Evolutionary conservation across 1,139 yeast genomes (phyloP), one percentile per base, ranked within the genome.

Genomic region (Kurtzmaniella quercitrusa): DNA sequence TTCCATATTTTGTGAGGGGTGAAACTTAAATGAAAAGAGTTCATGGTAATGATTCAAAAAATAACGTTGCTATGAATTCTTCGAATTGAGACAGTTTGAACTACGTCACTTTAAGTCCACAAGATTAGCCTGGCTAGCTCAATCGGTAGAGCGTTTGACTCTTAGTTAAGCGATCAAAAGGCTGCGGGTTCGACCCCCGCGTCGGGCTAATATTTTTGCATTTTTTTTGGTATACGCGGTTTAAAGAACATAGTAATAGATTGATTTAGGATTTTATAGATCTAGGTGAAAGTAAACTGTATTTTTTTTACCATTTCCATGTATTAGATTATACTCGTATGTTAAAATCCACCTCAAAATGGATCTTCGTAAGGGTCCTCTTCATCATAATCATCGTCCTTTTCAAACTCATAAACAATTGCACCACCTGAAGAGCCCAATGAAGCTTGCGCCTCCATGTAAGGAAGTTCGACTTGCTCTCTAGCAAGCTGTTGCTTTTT

Each of bases 311-410:
- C n/a, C n/a, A n/a, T n/a, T n/a, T n/a, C n/a, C n/a, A n/a, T n/a
- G n/a, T n/a, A n/a, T n/a, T n/a, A n/a, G n/a, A n/a, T n/a, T n/a
- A n/a, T n/a, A n/a, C n/a, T 21, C 26, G 26, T 7, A 21, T 11
- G 6, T 21, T 6, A 21, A 21, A 26, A 3, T 26, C n/a, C 12
- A 12, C 34, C 8, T 26, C 60, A 89, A 55, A 89, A 91, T 3
- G 98, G 98, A 57, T 93, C 98, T 58, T 93, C 98, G 54, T 84
- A 91, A 0, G 98, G 97, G 61, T 93, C 98, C 52, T 93, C 98
- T 61, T 93, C 98, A 57, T 93, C 98, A 53, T 89, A 91, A 59
- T 91, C 98, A 59, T 91, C 84, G 50, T 80, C 84, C 53, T 78
- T 78, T 54, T 87, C 95, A 57, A 82, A 91, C 57, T 91, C 94